These are phyloP conservation scores for Acanthamoeba culbertsoni DNA, from an alignment of 208 protist species.

Conservation along the genomic window DNA sequence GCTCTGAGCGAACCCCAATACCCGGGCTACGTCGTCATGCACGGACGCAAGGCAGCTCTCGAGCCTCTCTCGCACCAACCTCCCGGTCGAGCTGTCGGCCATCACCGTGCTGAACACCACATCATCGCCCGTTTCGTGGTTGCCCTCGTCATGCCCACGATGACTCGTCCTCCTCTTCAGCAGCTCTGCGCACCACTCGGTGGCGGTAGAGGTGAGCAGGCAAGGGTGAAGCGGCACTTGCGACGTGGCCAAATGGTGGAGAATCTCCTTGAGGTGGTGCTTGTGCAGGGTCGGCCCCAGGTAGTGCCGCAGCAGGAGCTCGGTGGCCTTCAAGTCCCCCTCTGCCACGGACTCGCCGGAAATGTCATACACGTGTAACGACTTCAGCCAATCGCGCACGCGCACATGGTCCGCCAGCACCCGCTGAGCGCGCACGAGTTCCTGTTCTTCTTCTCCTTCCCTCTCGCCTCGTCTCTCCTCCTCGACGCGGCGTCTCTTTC, in stretches of 20 bases:
- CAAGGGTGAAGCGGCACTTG: neutral
- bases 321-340: neutral
- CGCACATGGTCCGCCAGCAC: neutral
- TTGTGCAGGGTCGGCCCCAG: neutral
- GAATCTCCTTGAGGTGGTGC: constrained; percentile 8
- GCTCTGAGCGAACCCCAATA: neutral
- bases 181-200: neutral
- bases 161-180: neutral
- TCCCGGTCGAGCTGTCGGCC: neutral
- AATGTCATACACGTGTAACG: neutral
- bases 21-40: neutral
- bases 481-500: neutral
- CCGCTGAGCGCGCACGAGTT: neutral
- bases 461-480: neutral
- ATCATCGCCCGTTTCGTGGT: neutral
- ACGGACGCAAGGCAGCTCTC: neutral
- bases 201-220: neutral
- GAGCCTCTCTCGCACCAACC: neutral
- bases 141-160: neutral
- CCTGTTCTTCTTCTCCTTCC: neutral
- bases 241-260: neutral
- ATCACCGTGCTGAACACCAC: neutral
- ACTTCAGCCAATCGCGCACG: neutral
- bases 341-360: neutral
- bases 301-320: constrained; percentile 6